Evolutionary conservation across 148 eudicot genomes (phyloP).

Genomic region (Vaccinium macrocarpon): DNA sequence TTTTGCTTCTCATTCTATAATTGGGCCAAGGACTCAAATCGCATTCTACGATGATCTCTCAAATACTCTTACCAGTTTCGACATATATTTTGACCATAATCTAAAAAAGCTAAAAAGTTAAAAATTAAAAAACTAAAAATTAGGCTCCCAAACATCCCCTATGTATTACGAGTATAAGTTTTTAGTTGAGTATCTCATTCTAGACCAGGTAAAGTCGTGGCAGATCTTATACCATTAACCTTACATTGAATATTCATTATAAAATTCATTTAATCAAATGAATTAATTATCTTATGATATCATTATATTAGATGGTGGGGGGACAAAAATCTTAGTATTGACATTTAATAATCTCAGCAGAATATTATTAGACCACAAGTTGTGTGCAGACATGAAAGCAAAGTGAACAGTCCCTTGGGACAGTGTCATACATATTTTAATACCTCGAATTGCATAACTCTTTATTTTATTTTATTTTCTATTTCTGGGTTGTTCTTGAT

Average conservation of each 20-base stretch:
- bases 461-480: not conserved
- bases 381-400: conserved; percentile 1
- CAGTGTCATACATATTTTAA: not conserved
- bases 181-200: not conserved
- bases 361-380: not conserved
- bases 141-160: too few relatives aligned
- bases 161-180: too few relatives aligned
- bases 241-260: not conserved
- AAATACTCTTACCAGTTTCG: too few relatives aligned
- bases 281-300: not conserved
- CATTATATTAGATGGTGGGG: not conserved
- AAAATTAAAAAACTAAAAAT: too few relatives aligned
- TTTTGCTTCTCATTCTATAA: too few relatives aligned
- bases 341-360: not conserved
- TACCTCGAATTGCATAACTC: not conserved
- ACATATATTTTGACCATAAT: too few relatives aligned
- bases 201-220: not conserved
- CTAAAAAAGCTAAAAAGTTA: too few relatives aligned
- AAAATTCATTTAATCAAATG: not conserved
- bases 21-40: too few relatives aligned
- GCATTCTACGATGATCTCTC: too few relatives aligned
- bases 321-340: conserved; percentile 1
- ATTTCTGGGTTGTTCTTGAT: conserved; percentile 27
- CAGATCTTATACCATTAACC: not conserved
- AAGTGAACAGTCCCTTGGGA: conserved; percentile 9